phyloP scores from a whole-genome alignment of 495 filamentous ascomycete species.

The Usnea hakonensis region DNA sequence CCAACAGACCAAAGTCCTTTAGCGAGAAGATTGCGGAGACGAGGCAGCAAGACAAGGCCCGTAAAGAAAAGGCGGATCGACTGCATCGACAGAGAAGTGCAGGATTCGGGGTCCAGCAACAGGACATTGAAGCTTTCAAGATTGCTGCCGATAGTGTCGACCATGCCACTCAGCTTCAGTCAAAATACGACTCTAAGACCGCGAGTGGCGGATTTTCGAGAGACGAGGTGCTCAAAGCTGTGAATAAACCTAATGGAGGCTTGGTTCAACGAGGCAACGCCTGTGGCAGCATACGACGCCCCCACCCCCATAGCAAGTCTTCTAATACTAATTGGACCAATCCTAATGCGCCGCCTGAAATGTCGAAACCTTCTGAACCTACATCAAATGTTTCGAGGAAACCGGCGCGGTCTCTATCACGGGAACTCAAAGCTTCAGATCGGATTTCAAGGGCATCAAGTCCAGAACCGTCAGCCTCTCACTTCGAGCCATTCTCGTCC shows the following conservation, averaged over 20 bases:
- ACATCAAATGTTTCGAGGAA: constrained; percentile 7
- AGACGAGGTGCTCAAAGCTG: constrained; percentile 50
- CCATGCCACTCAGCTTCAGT: constrained; percentile 28
- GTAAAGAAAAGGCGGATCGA: constrained; percentile 47
- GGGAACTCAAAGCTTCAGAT: not conserved
- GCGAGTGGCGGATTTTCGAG: constrained; percentile 21
- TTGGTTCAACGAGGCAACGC: constrained; percentile 46
- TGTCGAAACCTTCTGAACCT: constrained; percentile 1
- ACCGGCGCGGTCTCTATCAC: constrained; percentile 7
- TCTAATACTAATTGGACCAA: constrained; percentile 15
- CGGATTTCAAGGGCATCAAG: not conserved
- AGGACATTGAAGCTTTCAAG: constrained; percentile 61
- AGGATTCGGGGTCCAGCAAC: constrained; percentile 60
- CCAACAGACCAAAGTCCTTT: constrained; percentile 56
- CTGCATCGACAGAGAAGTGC: constrained; percentile 54
- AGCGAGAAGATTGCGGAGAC: constrained; percentile 76
- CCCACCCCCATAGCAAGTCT: not conserved
- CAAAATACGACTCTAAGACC: not conserved
- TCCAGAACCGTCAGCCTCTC: constrained; percentile 29
- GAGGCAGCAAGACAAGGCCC: constrained; percentile 41
- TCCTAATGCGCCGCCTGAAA: constrained; percentile 18
- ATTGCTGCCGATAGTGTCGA: constrained; percentile 40
- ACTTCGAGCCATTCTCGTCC: constrained; percentile 80
- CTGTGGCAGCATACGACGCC: constrained; percentile 27
- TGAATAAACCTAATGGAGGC: constrained; percentile 24